Conservation (phyloP, 2,329 filamentous ascomycete genomes). For the Aureobasidium lini region DNA sequence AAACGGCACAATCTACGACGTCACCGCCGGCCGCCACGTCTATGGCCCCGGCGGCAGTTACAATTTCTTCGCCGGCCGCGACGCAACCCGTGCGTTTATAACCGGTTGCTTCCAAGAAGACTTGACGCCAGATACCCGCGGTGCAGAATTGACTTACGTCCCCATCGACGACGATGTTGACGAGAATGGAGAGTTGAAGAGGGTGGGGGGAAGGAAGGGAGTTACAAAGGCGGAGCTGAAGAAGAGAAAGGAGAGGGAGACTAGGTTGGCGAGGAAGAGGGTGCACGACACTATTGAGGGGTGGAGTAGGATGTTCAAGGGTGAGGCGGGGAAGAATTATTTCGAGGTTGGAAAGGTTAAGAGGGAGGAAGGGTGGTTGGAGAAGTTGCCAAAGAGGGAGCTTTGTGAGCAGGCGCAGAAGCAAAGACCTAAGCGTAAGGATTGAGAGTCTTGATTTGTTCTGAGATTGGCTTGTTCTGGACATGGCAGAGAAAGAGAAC, state of each 20-base stretch:
- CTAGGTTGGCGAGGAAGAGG: constrained; percentile 54
- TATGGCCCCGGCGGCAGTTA: constrained; percentile 73
- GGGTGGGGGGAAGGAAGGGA: constrained; percentile 21
- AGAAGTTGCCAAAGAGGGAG: constrained; percentile 47
- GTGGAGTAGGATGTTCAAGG: constrained; percentile 74
- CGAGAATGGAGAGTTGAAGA: constrained; percentile 21
- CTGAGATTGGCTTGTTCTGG: neutral
- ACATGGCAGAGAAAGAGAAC: neutral
- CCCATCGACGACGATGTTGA: constrained; percentile 45
- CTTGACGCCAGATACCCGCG: constrained; percentile 72
- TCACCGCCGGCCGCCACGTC: constrained; percentile 49
- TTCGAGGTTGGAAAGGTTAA: constrained; percentile 68
- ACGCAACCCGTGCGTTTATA: constrained; percentile 82
- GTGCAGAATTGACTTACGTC: constrained; percentile 77
- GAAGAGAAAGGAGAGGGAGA: constrained; percentile 54
- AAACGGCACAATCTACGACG: constrained; percentile 81
- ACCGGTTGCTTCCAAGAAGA: constrained; percentile 90
- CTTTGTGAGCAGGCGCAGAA: constrained; percentile 67
- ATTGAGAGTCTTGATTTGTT: neutral
- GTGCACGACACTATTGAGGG: constrained; percentile 63
- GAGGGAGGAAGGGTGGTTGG: constrained; percentile 54
- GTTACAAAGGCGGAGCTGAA: constrained; percentile 35
- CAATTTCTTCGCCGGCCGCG: constrained; percentile 75
- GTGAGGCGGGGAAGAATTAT: constrained; percentile 65
- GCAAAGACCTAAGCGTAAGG: constrained; percentile 47